phyloP scores from a whole-genome alignment of 2,329 filamentous ascomycete genomes.

The Neofusicoccum cordaticola region DNA sequence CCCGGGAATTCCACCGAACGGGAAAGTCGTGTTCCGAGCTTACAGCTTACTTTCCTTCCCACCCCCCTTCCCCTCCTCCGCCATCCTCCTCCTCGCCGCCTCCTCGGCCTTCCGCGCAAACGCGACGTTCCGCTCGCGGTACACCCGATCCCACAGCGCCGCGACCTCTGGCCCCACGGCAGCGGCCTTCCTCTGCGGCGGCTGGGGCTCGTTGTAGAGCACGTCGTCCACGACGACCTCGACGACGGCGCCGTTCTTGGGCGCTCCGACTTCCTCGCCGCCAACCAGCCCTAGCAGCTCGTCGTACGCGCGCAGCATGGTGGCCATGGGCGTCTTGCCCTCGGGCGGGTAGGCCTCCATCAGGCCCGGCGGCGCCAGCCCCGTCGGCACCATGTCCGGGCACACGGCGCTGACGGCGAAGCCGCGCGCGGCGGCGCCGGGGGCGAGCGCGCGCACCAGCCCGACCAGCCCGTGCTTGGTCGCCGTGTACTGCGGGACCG shows the following conservation, averaged over 20 bases:
- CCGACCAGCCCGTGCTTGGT: slow-evolving; percentile 38
- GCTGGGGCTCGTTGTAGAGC: slow-evolving; percentile 24
- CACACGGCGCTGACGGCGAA: slow-evolving; percentile 31
- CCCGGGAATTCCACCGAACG: no score
- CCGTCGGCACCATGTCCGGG: slow-evolving; percentile 30
- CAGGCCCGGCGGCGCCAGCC: slow-evolving; percentile 29
- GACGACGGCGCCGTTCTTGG: slow-evolving; percentile 26
- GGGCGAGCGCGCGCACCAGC: slow-evolving; percentile 28
- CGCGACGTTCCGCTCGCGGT: slow-evolving; percentile 27
- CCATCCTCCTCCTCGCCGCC: not conserved
- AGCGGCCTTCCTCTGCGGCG: slow-evolving; percentile 21
- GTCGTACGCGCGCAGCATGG: slow-evolving; percentile 30
- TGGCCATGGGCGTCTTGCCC: slow-evolving; percentile 31
- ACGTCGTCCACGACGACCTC: slow-evolving; percentile 27
- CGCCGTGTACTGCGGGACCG: slow-evolving; percentile 34
- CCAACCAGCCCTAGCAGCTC: slow-evolving; percentile 21
- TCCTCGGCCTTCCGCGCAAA: slow-evolving; percentile 19
- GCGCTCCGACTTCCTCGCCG: not conserved
- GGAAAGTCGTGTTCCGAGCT: not conserved
- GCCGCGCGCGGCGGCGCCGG: slow-evolving; percentile 19
- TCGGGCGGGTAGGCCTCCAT: slow-evolving; percentile 27
- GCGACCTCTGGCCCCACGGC: slow-evolving; percentile 20
- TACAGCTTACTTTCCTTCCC: not conserved
- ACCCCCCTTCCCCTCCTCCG: not conserved
- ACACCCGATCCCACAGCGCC: slow-evolving; percentile 25